These are phyloP conservation scores for Clathrospora elynae DNA, from an alignment of 2,329 filamentous ascomycete genomes.

Conservation along the genomic window DNA sequence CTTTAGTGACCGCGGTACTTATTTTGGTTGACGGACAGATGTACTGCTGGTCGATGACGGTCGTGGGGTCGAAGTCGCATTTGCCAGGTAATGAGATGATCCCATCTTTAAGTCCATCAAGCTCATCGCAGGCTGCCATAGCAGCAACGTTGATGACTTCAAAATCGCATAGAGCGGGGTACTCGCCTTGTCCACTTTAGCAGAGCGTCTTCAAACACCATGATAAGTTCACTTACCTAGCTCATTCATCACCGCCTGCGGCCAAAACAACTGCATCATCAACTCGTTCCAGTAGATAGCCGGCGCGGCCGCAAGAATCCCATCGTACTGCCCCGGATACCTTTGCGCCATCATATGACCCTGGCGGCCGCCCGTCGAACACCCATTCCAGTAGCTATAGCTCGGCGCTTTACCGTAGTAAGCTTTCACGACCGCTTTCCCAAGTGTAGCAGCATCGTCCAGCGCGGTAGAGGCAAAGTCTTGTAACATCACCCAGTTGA, in stretches of 20 bases:
- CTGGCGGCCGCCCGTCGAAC: conserved; percentile 28
- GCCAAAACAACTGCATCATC: conserved; percentile 27
- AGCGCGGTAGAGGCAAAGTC: conserved; percentile 42
- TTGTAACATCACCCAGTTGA: conserved; percentile 33
- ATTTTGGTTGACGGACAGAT: conserved; percentile 10
- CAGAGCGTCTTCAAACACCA: background rate
- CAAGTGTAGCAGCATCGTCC: conserved; percentile 37
- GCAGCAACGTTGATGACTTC: conserved; percentile 21
- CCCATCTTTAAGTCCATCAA: conserved; percentile 42
- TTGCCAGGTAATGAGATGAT: conserved; percentile 25
- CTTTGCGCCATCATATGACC: conserved; percentile 40
- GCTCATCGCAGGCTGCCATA: conserved; percentile 30
- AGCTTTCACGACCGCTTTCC: conserved; percentile 29
- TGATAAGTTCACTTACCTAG: conserved; percentile 9
- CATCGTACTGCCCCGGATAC: conserved; percentile 37
- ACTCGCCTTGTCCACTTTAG: conserved; percentile 3
- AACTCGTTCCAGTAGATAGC: conserved; percentile 27
- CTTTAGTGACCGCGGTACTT: conserved; percentile 11
- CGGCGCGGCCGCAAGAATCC: conserved; percentile 39
- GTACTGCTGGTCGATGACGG: conserved; percentile 18
- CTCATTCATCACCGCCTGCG: conserved; percentile 36
- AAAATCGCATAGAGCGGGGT: conserved; percentile 27
- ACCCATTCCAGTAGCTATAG: conserved; percentile 44
- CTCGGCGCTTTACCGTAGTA: conserved; percentile 38
- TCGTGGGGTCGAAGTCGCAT: conserved; percentile 29